A percentile compares a stretch with the other conserved stretches of the same genome.
Conservation (phyloP, 345 rosid species). For the Eucalyptus marginata region DNA sequence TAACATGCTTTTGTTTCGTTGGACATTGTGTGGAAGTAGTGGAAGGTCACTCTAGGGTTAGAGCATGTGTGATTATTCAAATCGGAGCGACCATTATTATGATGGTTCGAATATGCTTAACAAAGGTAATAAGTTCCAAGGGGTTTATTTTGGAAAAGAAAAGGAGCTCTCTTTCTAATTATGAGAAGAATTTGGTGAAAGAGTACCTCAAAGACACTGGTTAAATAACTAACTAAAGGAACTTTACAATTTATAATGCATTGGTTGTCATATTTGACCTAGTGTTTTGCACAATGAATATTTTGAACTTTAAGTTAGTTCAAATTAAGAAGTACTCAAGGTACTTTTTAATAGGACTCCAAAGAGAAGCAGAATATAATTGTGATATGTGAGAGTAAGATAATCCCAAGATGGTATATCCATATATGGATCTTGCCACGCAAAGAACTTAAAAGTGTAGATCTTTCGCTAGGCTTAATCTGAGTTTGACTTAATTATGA, state of each 20-base stretch:
- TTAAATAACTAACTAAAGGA: background rate
- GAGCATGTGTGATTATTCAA: background rate
- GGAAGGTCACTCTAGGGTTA: background rate
- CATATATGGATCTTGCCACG: background rate
- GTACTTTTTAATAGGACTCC: background rate
- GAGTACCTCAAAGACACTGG: background rate
- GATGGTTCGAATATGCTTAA: background rate
- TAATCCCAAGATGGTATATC: background rate
- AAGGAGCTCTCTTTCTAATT: background rate
- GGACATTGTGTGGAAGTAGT: background rate
- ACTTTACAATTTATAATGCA: background rate
- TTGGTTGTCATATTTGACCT: accelerated
- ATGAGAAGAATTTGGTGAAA: background rate
- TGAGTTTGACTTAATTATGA: background rate
- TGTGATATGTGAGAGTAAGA: background rate
- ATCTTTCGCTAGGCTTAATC: background rate
- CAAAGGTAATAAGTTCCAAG: background rate
- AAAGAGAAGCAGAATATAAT: background rate
- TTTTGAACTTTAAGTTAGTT: background rate
- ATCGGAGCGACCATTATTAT: background rate
- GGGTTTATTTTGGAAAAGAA: background rate
- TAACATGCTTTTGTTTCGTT: background rate
- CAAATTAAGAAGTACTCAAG: background rate
- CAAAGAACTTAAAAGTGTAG: background rate
- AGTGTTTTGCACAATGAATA: background rate